Conservation (phyloP, 2,329 filamentous ascomycete species). For the Aspergillus latus region DNA sequence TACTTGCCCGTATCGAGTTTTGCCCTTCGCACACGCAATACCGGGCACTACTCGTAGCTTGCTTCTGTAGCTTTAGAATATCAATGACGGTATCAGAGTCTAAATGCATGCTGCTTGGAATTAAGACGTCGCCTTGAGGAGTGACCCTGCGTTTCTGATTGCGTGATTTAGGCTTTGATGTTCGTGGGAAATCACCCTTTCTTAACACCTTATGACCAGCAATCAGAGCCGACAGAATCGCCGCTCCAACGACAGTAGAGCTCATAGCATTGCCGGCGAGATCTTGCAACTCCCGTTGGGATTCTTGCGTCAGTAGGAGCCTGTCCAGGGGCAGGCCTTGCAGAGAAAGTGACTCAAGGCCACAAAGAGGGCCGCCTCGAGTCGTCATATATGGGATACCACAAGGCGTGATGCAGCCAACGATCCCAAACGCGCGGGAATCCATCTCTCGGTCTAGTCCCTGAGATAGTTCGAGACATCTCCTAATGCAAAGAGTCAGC, state of each 20-base stretch:
- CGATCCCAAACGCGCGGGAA: slow-evolving; percentile 54
- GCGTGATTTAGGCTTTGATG: not conserved
- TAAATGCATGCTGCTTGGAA: slow-evolving; percentile 17
- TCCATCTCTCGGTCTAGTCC: slow-evolving; percentile 65
- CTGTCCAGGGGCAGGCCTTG: slow-evolving; percentile 68
- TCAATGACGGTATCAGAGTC: slow-evolving; percentile 10
- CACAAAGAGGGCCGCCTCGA: slow-evolving; percentile 60
- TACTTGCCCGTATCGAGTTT: slow-evolving; percentile 35
- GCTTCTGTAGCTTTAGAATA: slow-evolving; percentile 21
- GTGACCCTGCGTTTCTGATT: slow-evolving; percentile 9
- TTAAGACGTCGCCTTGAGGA: slow-evolving; percentile 16
- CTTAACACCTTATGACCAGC: slow-evolving; percentile 32
- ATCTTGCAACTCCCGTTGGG: slow-evolving; percentile 62
- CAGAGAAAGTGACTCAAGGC: slow-evolving; percentile 62
- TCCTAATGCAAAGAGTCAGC: slow-evolving; percentile 23
- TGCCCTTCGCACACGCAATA: slow-evolving; percentile 61
- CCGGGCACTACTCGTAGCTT: slow-evolving; percentile 38
- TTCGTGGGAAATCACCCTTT: slow-evolving; percentile 10
- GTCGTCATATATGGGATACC: slow-evolving; percentile 63
- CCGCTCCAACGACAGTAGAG: slow-evolving; percentile 67
- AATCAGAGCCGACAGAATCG: slow-evolving; percentile 61
- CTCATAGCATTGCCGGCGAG: slow-evolving; percentile 80
- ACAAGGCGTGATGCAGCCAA: slow-evolving; percentile 67
- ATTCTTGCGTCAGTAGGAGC: slow-evolving; percentile 64
- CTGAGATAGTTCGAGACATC: slow-evolving; percentile 65